phyloP scores from a whole-genome alignment of 176 grass and related monocot genomes.

The Oryza nivara region DNA sequence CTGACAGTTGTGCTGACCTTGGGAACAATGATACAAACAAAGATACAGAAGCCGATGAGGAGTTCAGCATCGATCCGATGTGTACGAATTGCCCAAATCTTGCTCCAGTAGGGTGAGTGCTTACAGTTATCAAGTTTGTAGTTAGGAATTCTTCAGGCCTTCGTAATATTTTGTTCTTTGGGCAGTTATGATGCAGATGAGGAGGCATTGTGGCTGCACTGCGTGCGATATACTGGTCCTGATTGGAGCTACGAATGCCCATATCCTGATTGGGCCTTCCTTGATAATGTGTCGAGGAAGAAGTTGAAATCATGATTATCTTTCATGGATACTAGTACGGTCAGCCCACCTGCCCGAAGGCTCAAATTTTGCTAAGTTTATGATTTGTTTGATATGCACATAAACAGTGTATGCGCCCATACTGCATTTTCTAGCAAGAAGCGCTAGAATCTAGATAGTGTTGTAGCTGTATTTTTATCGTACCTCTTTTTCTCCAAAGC shows the following conservation, averaged over 20 bases:
- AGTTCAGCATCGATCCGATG: slow-evolving; percentile 69
- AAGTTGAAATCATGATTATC: slow-evolving; percentile 44
- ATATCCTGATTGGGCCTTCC: slow-evolving; percentile 74
- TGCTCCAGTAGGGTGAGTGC: slow-evolving; percentile 73
- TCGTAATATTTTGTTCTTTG: slow-evolving; percentile 15
- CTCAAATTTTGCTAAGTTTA: neutral
- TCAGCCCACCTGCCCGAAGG: neutral
- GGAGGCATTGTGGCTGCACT: slow-evolving; percentile 86
- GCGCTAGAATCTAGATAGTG: neutral
- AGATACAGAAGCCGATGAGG: slow-evolving; percentile 25
- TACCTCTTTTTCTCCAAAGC: neutral
- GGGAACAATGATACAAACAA: slow-evolving; percentile 31
- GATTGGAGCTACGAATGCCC: slow-evolving; percentile 93
- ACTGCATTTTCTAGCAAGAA: neutral
- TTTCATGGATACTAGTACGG: neutral
- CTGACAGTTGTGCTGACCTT: slow-evolving; percentile 22
- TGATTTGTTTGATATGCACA: neutral
- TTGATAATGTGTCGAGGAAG: slow-evolving; percentile 41
- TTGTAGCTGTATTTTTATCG: neutral
- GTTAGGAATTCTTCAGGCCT: neutral
- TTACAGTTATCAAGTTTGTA: slow-evolving; percentile 21
- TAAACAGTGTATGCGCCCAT: neutral
- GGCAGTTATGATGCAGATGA: slow-evolving; percentile 81
- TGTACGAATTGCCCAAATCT: slow-evolving; percentile 95
- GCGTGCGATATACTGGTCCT: slow-evolving; percentile 76